phyloP scores from a whole-genome alignment of 495 filamentous ascomycete genomes.

The Penicillium longicatenatum region DNA sequence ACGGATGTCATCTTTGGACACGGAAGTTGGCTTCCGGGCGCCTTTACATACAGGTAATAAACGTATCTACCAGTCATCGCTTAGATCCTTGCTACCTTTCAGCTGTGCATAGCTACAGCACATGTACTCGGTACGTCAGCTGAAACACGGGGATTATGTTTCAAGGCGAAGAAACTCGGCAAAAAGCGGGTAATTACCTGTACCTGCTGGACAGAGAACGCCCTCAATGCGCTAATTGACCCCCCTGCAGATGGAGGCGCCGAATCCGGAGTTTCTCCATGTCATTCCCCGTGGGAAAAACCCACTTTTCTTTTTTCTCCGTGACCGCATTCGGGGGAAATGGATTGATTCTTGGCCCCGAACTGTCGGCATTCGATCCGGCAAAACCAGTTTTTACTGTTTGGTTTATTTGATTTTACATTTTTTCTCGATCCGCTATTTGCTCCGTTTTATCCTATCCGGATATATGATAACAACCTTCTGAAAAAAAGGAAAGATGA shows the following conservation, averaged over 20 bases:
- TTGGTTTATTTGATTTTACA: no score
- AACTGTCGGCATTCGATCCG: neutral
- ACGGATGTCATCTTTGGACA: neutral
- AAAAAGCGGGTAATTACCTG: slow-evolving; percentile 30
- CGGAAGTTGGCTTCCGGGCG: neutral
- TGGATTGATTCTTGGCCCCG: neutral
- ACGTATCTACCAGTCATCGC: neutral
- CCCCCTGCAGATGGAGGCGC: slow-evolving; percentile 18
- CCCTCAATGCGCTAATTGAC: no score
- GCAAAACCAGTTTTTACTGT: neutral
- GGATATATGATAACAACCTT: neutral
- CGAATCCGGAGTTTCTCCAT: slow-evolving; percentile 26
- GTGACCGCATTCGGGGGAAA: slow-evolving; percentile 3
- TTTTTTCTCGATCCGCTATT: neutral
- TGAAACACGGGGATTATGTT: neutral
- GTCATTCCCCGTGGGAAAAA: slow-evolving; percentile 18
- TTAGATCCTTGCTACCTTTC: no score
- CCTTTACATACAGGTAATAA: neutral
- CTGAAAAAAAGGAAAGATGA: no score
- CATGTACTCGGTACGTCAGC: no score
- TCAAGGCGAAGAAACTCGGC: slow-evolving; percentile 12
- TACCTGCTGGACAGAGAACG: slow-evolving; percentile 20
- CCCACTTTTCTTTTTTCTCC: slow-evolving; percentile 3
- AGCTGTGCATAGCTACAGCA: no score
- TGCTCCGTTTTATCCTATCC: neutral